A percentile compares a stretch with the other conserved stretches of the same genome.
Evolutionary conservation across 208 protist species (phyloP).

Genomic region (Leishmania mexicana): DNA sequence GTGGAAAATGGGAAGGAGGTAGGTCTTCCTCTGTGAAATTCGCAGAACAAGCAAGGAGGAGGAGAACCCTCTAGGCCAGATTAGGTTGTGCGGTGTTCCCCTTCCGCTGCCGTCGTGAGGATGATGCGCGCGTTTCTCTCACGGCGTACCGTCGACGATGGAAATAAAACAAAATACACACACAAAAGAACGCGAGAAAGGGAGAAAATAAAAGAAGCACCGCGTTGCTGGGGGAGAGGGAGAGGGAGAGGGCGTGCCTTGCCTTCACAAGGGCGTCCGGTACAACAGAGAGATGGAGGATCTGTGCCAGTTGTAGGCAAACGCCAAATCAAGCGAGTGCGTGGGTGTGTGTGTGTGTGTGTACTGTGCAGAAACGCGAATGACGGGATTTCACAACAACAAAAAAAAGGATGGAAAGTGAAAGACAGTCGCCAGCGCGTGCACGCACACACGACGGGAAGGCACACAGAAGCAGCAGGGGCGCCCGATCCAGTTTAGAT

Average conservation of each 20-base stretch:
- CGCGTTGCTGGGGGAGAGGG: not conserved
- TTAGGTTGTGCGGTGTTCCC: not conserved
- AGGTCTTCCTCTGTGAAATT: not conserved
- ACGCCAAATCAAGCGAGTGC: not conserved
- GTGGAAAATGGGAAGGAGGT: no score
- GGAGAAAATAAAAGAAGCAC: not conserved
- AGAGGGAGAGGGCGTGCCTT: not conserved
- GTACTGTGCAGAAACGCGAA: slow-evolving; percentile 3
- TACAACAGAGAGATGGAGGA: not conserved
- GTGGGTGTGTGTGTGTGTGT: no score
- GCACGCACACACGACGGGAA: not conserved
- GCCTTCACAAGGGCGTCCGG: not conserved
- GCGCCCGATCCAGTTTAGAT: not conserved
- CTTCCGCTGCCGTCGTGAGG: not conserved
- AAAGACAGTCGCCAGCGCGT: not conserved
- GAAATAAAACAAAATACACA: not conserved
- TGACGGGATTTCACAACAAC: not conserved
- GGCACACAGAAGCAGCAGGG: not conserved
- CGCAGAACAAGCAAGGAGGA: not conserved
- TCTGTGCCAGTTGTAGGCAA: not conserved
- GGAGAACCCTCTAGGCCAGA: not conserved
- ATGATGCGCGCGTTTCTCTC: not conserved
- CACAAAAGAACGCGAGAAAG: not conserved
- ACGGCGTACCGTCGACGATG: not conserved
- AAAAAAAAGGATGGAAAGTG: not conserved